These are phyloP conservation scores for Linderniella brevidens DNA, from an alignment of 257 asterid species.

Conservation along the genomic window DNA sequence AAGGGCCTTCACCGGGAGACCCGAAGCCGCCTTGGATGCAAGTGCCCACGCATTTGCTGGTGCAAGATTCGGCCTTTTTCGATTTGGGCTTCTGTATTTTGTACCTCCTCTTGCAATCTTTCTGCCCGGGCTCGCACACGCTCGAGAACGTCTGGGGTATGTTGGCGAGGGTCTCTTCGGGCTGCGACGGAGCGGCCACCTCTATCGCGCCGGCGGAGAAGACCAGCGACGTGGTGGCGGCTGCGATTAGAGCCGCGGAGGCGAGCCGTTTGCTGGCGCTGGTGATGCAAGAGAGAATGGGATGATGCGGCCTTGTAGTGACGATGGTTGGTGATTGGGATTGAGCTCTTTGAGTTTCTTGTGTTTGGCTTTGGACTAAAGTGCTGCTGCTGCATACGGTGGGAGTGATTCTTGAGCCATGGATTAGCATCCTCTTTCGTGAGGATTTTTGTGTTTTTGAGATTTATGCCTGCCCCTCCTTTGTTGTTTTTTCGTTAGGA, in stretches of 20 bases:
- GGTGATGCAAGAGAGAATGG: no score
- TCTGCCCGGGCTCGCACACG: slow-evolving; percentile 30
- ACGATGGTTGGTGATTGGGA: no score
- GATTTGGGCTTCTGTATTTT: slow-evolving; percentile 79
- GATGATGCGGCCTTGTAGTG: no score
- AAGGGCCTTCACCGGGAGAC: slow-evolving; percentile 95
- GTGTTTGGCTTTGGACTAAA: no score
- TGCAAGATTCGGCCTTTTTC: slow-evolving; percentile 64
- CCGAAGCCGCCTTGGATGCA: slow-evolving; percentile 80
- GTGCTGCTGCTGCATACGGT: no score
- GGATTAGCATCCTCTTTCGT: no score
- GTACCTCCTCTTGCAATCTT: slow-evolving; percentile 37
- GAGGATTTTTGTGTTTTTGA: no score
- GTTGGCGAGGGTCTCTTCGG: slow-evolving; percentile 59
- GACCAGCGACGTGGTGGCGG: slow-evolving; percentile 21
- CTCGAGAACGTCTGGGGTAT: slow-evolving; percentile 64
- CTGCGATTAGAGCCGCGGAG: slow-evolving; percentile 13
- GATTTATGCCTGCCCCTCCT: no score
- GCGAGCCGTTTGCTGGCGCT: slow-evolving; percentile 8
- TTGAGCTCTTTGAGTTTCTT: no score
- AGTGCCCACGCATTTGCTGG: slow-evolving; percentile 54
- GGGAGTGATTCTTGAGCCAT: no score
- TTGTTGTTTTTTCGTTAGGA: no score
- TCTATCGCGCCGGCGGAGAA: slow-evolving; percentile 27
- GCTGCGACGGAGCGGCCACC: slow-evolving; percentile 25